A percentile compares a stretch with the other conserved stretches of the same genome.
Conservation (phyloP, 192 early-diverging fungal species). For the Backusella psychrophila region DNA sequence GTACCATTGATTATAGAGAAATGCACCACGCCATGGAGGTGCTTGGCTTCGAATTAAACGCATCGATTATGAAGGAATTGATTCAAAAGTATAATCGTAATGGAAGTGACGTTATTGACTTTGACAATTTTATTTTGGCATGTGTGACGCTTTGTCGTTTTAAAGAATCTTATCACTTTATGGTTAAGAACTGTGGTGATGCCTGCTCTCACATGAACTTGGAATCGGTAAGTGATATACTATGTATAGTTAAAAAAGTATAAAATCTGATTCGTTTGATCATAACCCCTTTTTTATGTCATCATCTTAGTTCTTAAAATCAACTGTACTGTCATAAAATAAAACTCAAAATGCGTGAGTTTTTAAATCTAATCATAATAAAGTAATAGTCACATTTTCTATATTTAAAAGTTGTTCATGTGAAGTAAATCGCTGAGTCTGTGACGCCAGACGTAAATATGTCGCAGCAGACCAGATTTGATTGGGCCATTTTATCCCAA, state of each 20-base stretch:
- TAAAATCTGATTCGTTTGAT: background rate
- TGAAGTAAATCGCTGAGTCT: background rate
- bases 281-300: background rate
- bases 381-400: slow-evolving; percentile 1
- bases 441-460: background rate
- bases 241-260: background rate
- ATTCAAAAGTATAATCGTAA: background rate
- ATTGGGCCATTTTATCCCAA: background rate
- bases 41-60: background rate
- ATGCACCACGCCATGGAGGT: slow-evolving; percentile 4
- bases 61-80: background rate
- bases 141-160: slow-evolving; percentile 10
- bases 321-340: background rate
- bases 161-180: background rate
- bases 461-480: background rate
- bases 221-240: background rate
- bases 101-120: background rate
- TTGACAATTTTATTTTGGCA: slow-evolving; percentile 12
- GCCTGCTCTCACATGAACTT: background rate
- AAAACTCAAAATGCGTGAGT: background rate
- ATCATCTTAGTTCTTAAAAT: background rate
- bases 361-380: background rate
- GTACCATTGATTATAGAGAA: slow-evolving; percentile 1
- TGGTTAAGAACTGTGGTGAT: background rate
- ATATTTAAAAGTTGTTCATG: slow-evolving; percentile 1